These are phyloP conservation scores for Remersonia thermophila DNA, from an alignment of 2,329 filamentous ascomycete species.

Conservation along the genomic window DNA sequence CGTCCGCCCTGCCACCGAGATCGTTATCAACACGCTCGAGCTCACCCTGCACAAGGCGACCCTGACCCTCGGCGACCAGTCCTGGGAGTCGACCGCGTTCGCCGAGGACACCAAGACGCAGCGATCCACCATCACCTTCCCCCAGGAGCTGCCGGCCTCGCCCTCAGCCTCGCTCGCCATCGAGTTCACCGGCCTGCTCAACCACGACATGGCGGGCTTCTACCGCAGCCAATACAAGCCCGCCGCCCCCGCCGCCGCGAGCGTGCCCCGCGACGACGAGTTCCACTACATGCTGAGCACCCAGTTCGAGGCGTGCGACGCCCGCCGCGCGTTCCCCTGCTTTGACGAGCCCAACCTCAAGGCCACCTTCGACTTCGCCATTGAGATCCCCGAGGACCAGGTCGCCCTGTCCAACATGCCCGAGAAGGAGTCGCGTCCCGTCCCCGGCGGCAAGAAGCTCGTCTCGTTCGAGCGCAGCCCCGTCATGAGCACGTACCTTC, in stretches of 20 bases:
- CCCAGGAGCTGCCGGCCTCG: conserved; percentile 52
- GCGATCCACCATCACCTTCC: conserved; percentile 67
- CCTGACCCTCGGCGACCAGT: conserved; percentile 42
- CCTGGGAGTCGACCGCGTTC: conserved; percentile 52
- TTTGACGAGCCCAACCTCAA: conserved; percentile 98
- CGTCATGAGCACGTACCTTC: conserved; percentile 81
- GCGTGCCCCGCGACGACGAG: conserved; percentile 62
- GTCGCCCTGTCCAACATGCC: conserved; percentile 94
- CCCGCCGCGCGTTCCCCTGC: conserved; percentile 88
- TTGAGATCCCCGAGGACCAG: conserved; percentile 81
- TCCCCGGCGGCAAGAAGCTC: conserved; percentile 52
- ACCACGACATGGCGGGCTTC: conserved; percentile 96
- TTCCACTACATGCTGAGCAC: conserved; percentile 77
- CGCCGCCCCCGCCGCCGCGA: conserved; percentile 53
- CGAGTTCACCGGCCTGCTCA: conserved; percentile 63
- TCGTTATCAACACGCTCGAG: conserved; percentile 25
- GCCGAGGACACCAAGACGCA: conserved; percentile 75
- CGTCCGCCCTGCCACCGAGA: conserved; percentile 56
- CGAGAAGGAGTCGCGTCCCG: conserved; percentile 54
- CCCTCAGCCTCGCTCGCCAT: conserved; percentile 50
- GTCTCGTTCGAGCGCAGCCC: conserved; percentile 77
- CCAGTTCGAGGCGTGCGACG: conserved; percentile 95
- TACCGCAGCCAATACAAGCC: conserved; percentile 82
- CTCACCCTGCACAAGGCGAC: conserved; percentile 16
- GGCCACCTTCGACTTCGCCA: conserved; percentile 85